Base-by-base conservation (phyloP, 139 green algal species). In the Coelastrella sp. region DNA sequence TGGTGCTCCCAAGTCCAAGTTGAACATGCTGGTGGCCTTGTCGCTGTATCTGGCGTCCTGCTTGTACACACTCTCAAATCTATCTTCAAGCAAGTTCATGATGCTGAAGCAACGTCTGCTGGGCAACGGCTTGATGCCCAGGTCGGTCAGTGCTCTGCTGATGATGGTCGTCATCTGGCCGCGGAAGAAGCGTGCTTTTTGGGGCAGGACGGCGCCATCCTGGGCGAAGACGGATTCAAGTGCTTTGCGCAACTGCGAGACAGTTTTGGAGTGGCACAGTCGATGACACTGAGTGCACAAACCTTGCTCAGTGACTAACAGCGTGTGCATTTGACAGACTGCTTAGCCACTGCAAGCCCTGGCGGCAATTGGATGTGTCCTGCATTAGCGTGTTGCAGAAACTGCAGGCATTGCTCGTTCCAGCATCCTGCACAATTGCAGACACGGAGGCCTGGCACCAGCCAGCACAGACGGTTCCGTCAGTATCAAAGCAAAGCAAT, bases 91-190 rank as follows among this genome's bases (percentile, higher is more conserved):
- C 97, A 95, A 97, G 13, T 86, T 93, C 92, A 99, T 97, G 56
- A 99, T 91, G 5, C 96, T 94, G 92, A 99, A 98, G 94, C 97
- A 99, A 17, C 98, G 92, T 11, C 98, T 94, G 91, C 96, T 98
- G 83, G 98, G 97, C 23, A 99, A 90, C 2, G 97, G 87, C 85
- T 97, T 96, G 88, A 99, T 97, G 58, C 94, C 95, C 86, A 98
- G 83, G n/a, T 99, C 98, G 7, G 83, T 92, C 17, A 99, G 94
- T 6, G 98, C 98, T 60, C 97, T 95, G 13, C 95, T 96, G 86
- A 99, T 99, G 94, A 99, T 99, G 64, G 98, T 99, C 87, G 98
- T 94, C 98, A 99, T 99, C 92, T 99, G 98, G 20, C 94, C 96
- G 4, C 98, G 91, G 93, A 99, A 99, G 94, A 98, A 99, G 4